Base-by-base conservation (phyloP, 768 basidiomycete species). In the Glaciozyma antarctica region DNA sequence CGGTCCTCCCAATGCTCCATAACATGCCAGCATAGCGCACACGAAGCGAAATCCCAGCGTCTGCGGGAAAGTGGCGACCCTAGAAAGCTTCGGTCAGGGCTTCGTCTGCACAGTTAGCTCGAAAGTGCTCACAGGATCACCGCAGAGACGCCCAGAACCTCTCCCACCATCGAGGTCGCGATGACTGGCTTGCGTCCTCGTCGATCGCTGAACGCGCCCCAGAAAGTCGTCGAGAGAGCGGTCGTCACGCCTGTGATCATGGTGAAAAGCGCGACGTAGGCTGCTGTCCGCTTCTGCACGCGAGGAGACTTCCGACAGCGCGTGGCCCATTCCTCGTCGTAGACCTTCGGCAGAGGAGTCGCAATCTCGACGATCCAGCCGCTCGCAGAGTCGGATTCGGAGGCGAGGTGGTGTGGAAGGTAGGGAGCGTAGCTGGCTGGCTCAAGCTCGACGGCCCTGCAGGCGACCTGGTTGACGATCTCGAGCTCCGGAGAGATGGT, bases 241-340 rank as follows among this genome's bases (percentile, higher is more conserved):
- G 58, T 60, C 3, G 63, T 32, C 9, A 60, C 22, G 2, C 68
- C 68, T 0, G 45, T 56, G n/a, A 57, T 48, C 24, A 69, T 64
- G 4, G 48, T 38, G 13, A 30, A 43, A 24, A 47, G 19, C 56
- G 26, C 30, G 51, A 55, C n/a, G 5, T 58, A 52, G 12, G 58
- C 49, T 16, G 48, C 15, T 55, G 51, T 30, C 34, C 3, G 45
- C 43, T 52, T 57, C 59, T 55, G 54, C n/a, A 63, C 66, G 16
- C 32, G 47, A 7, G 58, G 52, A 21, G 45, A 30, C 2, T 38
- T 24, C 26, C 66, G 52, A 51, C 66, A 67, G 48, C 24, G 21
- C 3, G 24, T 24, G 0, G 21, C 43, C 66, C 66, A 67, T 15
- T 63, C 65, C 1, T 30, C 53, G 7, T 28, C 60, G 26, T 19